Conservation (phyloP, 371 early-diverging fungal species). For the Mortierella sp. region DNA sequence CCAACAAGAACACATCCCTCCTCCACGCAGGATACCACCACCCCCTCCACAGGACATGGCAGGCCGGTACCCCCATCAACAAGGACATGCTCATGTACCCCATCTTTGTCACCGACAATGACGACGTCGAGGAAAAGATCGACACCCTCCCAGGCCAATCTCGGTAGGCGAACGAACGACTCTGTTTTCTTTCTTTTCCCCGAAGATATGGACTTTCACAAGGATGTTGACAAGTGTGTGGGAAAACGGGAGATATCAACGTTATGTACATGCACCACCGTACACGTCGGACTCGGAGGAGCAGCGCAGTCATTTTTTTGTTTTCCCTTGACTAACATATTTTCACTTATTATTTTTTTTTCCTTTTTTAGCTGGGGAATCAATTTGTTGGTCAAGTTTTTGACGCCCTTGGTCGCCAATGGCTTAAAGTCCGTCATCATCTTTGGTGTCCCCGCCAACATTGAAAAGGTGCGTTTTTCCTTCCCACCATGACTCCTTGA, state of each 20-base stretch:
- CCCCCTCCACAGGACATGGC: constrained; percentile 86
- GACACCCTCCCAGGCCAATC: constrained; percentile 89
- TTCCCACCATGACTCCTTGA: no score
- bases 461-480: constrained; percentile 62
- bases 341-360: neutral
- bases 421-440: constrained; percentile 90
- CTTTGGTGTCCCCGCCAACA: constrained; percentile 95
- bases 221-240: neutral
- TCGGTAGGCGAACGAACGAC: no score
- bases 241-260: neutral
- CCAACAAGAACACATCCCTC: constrained; percentile 66
- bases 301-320: constrained; percentile 5
- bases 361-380: constrained; percentile 75
- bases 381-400: constrained; percentile 77
- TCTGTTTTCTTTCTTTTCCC: constrained; percentile 21
- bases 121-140: constrained; percentile 80
- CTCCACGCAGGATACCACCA: constrained; percentile 93
- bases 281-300: neutral
- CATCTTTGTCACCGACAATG: constrained; percentile 90
- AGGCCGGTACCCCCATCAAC: constrained; percentile 74
- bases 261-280: neutral
- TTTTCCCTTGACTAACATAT: neutral
- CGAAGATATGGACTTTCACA: no score
- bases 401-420: constrained; percentile 88
- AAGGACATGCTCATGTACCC: constrained; percentile 92